These are phyloP conservation scores for Eleusine coracana DNA, from an alignment of 176 grass and related monocot genomes.

Conservation along the genomic window DNA sequence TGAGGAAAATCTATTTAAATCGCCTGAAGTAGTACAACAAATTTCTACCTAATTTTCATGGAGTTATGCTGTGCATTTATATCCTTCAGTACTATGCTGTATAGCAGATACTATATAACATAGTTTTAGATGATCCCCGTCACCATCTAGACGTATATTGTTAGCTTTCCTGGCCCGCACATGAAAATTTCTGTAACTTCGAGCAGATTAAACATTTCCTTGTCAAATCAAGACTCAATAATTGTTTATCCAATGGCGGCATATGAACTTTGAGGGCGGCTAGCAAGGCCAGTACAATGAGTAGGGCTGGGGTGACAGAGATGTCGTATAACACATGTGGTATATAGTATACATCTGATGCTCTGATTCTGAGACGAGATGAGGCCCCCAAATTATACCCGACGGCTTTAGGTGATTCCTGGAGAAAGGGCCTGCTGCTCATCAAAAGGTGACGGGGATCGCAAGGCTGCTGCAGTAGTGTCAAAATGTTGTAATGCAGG, in stretches of 20 bases:
- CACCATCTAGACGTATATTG: not conserved
- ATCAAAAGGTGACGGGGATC: conserved; percentile 40
- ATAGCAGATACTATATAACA: too few species aligned
- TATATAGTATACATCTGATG: conserved; percentile 46
- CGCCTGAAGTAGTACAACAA: not conserved
- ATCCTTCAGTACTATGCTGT: too few species aligned
- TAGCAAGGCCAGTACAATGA: not conserved
- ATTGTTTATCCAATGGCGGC: not conserved
- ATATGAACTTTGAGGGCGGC: not conserved
- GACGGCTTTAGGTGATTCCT: conserved; percentile 60
- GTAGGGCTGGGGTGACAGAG: not conserved
- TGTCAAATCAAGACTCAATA: not conserved
- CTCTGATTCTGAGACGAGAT: conserved; percentile 27
- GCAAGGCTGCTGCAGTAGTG: conserved; percentile 27
- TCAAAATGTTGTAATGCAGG: conserved; percentile 50
- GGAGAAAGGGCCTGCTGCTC: conserved; percentile 15
- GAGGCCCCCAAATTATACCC: conserved; percentile 45
- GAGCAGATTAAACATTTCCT: not conserved
- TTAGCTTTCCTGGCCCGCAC: too few species aligned
- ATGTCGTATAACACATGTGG: conserved; percentile 40
- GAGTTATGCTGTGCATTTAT: too few species aligned
- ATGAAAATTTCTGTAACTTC: not conserved
- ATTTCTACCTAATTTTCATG: too few species aligned
- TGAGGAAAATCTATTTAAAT: not conserved
- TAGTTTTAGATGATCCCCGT: too few species aligned